Base-by-base conservation (phyloP, 352 stramenopile genomes). In the Phytopythium mirpurense region DNA sequence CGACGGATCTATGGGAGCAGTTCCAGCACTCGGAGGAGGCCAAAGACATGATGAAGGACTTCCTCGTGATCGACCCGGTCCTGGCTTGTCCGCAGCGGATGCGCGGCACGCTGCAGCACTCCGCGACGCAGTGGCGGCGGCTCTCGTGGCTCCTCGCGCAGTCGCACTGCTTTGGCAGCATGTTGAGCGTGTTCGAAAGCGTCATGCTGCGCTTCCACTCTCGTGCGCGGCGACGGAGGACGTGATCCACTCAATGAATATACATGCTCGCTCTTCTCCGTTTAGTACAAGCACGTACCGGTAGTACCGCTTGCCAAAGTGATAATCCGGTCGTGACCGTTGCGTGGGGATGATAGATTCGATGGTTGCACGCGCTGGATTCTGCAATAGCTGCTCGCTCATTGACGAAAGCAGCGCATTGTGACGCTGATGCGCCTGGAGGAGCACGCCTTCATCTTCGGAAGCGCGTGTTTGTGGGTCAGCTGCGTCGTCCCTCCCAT, bases 401-500 rank as follows among this genome's bases (percentile, higher is more conserved):
- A n/a, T n/a, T n/a, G n/a, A n/a, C n/a, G 55, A 56, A 82, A 83
- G 52, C 65, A 85, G 12, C 74, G 71, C 40, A 85, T 54, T 2
- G 74, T 85, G 50, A 85, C 35, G 49, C 68, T 81, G 34, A 86
- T 71, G 8, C 72, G 68, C 16, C 59, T 59, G 12, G 72, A 62
- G 10, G 29, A 43, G 50, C 74, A 86, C 43, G 45, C 35, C 35
- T 74, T 68, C 74, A 80, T 83, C 56, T 87, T 95, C 9, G 84
- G 84, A 27, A 92, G 63, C 57, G 81, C 79, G 36, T 95, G 84
- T 38, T 89, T 90, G 71, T 88, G 78, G 15, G 79, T 88, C 49
- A 64, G 54, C 57, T 95, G 84, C 23, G 74, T 88, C 14, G 68
- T 80, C 26, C 84, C 84, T 46, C 84, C 84, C 84, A 95, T 95